Conservation (phyloP, 768 basidiomycete genomes). For the Rhodosporidiobolus odoratus region DNA sequence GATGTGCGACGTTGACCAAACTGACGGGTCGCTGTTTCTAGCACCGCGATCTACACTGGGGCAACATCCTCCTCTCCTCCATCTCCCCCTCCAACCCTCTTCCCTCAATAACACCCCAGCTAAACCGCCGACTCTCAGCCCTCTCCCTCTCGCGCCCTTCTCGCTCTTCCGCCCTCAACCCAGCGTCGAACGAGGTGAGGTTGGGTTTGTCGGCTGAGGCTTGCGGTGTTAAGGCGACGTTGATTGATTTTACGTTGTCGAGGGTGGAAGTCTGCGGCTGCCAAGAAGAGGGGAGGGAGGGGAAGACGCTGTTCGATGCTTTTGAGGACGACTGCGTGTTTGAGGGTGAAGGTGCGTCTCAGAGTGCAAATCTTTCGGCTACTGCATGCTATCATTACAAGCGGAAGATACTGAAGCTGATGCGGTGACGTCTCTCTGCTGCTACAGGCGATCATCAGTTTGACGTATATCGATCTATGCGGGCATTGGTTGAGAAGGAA, state of each 20-base stretch:
- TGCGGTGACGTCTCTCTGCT: neutral
- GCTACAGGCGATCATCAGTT: constrained; percentile 79
- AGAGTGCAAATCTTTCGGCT: neutral
- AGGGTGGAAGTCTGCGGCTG: constrained; percentile 64
- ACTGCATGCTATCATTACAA: neutral
- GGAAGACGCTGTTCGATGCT: constrained; percentile 62
- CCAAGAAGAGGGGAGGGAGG: constrained; percentile 46
- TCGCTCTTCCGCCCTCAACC: neutral
- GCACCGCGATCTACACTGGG: constrained; percentile 99
- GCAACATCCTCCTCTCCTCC: constrained; percentile 77
- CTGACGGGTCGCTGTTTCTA: constrained; percentile 46
- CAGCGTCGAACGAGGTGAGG: neutral
- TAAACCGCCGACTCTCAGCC: neutral
- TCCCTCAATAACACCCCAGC: neutral
- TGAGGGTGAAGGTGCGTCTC: constrained; percentile 69
- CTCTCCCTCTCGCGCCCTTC: neutral
- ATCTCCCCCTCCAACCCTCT: constrained; percentile 40
- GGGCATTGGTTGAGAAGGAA: constrained; percentile 54
- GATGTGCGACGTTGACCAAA: neutral
- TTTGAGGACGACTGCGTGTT: constrained; percentile 72
- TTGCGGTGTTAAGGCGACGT: constrained; percentile 65
- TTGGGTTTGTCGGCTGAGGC: constrained; percentile 42
- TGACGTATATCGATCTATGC: constrained; percentile 89
- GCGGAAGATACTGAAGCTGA: neutral
- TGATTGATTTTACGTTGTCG: constrained; percentile 92